These are phyloP conservation scores for Astragalus glycyphyllos DNA, from an alignment of 306 rosid species.

Conservation along the genomic window DNA sequence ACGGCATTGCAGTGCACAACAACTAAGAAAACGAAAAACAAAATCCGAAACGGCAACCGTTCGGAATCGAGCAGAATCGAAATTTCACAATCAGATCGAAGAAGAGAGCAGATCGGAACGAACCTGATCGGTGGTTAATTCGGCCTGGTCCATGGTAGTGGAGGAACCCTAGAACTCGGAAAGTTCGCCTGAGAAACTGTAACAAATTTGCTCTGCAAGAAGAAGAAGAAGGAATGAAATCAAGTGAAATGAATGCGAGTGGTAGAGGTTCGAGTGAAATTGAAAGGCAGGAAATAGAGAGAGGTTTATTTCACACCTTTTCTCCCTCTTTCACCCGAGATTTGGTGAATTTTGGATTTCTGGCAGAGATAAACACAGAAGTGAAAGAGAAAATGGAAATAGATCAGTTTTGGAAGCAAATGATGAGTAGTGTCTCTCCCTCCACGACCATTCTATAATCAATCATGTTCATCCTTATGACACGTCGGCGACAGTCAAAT, in stretches of 20 bases:
- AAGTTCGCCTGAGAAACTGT: conserved; percentile 31
- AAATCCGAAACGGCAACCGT: neutral
- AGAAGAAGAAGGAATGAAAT: neutral
- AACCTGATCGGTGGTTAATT: conserved; percentile 87
- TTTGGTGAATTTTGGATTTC: conserved; percentile 33
- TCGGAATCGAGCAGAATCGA: conserved; percentile 18
- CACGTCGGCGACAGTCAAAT: conserved; percentile 35
- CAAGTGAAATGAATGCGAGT: conserved; percentile 30
- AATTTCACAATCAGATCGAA: conserved; percentile 44
- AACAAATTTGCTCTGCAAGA: conserved; percentile 2
- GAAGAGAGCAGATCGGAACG: conserved; percentile 41
- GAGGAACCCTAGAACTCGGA: conserved; percentile 39
- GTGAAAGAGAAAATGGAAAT: neutral
- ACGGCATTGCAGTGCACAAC: neutral
- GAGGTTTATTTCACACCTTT: conserved; percentile 10
- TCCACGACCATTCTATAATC: conserved; percentile 26
- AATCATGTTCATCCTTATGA: conserved; percentile 14
- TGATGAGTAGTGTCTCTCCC: conserved; percentile 2
- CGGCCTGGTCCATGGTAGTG: conserved; percentile 73
- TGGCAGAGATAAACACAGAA: neutral
- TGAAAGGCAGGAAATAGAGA: conserved; percentile 4
- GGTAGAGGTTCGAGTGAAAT: neutral
- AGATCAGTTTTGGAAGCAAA: conserved; percentile 42
- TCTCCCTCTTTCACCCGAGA: conserved; percentile 7
- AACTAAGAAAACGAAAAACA: neutral